Conservation (phyloP, 1,139 yeast species). For the Barnettozyma hawaiiensis region DNA sequence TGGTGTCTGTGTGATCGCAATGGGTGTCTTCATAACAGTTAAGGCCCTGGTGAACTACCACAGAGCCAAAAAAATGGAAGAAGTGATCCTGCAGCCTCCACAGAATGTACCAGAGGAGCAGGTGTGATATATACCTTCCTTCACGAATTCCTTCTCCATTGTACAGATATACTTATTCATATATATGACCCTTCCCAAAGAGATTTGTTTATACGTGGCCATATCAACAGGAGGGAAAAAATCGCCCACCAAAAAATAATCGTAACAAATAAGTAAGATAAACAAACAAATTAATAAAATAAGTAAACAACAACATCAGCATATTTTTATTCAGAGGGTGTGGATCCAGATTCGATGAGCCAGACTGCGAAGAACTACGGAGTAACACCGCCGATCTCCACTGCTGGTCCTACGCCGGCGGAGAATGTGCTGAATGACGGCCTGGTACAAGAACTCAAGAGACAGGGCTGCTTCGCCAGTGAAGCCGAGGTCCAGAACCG, state of each 20-base stretch:
- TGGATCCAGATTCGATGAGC: conserved; percentile 1
- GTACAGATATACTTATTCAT: too few species aligned
- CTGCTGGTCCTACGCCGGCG: conserved; percentile 74
- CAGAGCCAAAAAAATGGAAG: conserved; percentile 74
- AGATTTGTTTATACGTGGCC: neutral
- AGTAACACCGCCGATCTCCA: conserved; percentile 85
- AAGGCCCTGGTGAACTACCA: conserved; percentile 69
- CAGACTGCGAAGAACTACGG: conserved; percentile 44
- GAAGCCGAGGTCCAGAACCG: conserved; percentile 77
- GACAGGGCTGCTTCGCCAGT: conserved; percentile 84
- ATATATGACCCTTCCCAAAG: too few species aligned
- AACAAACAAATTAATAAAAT: too few species aligned
- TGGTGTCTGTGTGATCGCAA: conserved; percentile 57
- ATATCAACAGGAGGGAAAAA: neutral
- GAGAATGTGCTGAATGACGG: conserved; percentile 72
- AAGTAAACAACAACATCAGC: too few species aligned
- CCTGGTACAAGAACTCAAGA: conserved; percentile 71
- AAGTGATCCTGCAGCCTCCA: conserved; percentile 48
- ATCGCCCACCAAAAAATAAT: too few species aligned
- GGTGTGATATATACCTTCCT: conserved; percentile 9
- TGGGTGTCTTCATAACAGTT: conserved; percentile 61
- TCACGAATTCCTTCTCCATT: too few species aligned
- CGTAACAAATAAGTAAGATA: too few species aligned
- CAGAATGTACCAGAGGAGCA: conserved; percentile 14
- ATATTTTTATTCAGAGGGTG: too few species aligned